Conservation (phyloP, 2,329 filamentous ascomycete genomes). For the Microdochium trichocladiopsis region DNA sequence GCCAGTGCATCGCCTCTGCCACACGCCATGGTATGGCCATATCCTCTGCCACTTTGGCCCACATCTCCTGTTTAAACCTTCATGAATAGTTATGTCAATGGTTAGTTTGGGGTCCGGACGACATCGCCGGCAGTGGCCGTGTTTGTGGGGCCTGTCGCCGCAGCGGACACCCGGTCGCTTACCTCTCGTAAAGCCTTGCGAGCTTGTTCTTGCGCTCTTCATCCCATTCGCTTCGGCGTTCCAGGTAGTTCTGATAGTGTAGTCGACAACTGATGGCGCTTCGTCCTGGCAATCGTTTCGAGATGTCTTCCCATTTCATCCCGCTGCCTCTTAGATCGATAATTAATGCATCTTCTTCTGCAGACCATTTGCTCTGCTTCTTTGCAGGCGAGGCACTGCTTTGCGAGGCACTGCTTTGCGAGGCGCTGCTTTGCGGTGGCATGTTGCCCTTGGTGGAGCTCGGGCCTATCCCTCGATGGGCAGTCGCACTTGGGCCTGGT, state of each 20-base stretch:
- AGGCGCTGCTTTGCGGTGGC: no score
- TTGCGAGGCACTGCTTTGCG: no score
- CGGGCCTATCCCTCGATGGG: constrained; percentile 5
- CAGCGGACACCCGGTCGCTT: no score
- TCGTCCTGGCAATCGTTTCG: constrained; percentile 79
- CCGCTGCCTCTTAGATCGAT: constrained; percentile 83
- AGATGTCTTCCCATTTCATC: constrained; percentile 99
- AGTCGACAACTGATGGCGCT: constrained; percentile 91
- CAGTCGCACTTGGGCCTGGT: background rate
- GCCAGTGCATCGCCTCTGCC: constrained; percentile 97
- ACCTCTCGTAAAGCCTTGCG: constrained; percentile 92
- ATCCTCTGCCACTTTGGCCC: constrained; percentile 90
- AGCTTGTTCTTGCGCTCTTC: constrained; percentile 98
- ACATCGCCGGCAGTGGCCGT: no score
- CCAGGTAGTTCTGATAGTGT: constrained; percentile 96
- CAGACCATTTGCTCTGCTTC: constrained; percentile 95
- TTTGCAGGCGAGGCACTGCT: constrained; percentile 68
- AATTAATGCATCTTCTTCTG: constrained; percentile 87
- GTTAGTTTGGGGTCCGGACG: no score
- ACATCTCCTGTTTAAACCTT: constrained; percentile 98
- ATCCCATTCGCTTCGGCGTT: constrained; percentile 89
- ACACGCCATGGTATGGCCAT: constrained; percentile 94
- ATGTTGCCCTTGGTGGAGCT: constrained; percentile 38
- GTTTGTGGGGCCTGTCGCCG: no score
- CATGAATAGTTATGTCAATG: constrained; percentile 3